A percentile compares a stretch with the other conserved stretches of the same genome.
Evolutionary conservation across 2,329 filamentous ascomycete species (phyloP).

Genomic region (Trichoderma citrinoviride): DNA sequence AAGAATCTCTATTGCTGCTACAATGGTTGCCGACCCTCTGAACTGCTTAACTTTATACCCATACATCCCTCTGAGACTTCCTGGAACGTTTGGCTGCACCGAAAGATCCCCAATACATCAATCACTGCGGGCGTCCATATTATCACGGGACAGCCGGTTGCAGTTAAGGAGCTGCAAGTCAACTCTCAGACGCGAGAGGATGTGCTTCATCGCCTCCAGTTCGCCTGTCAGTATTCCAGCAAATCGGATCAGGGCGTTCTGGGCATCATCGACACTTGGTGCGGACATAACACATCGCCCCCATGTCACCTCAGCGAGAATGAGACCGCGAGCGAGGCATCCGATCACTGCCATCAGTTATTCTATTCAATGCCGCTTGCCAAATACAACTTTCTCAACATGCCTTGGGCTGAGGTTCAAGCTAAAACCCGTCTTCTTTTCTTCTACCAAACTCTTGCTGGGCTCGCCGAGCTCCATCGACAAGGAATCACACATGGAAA

Average conservation of each 20-base stretch:
- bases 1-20: not conserved
- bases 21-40: not conserved
- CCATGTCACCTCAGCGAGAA: not conserved
- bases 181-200: not conserved
- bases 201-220: not conserved
- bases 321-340: not conserved
- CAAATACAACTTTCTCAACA: not conserved
- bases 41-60: not conserved
- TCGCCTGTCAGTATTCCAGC: not conserved
- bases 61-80: not conserved
- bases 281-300: not conserved
- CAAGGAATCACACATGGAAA: not conserved
- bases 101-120: not conserved
- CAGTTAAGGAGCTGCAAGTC: not conserved
- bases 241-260: not conserved
- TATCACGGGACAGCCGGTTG: not conserved
- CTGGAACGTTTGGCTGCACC: conserved; percentile 9
- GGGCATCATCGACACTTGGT: conserved; percentile 1
- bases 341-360: not conserved
- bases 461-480: not conserved
- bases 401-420: not conserved
- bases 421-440: not conserved
- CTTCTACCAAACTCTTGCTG: not conserved
- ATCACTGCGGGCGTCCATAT: not conserved
- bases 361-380: conserved; percentile 4